These are phyloP conservation scores for Jaltomata sinuosa DNA, from an alignment of 257 asterid genomes.

Conservation along the genomic window DNA sequence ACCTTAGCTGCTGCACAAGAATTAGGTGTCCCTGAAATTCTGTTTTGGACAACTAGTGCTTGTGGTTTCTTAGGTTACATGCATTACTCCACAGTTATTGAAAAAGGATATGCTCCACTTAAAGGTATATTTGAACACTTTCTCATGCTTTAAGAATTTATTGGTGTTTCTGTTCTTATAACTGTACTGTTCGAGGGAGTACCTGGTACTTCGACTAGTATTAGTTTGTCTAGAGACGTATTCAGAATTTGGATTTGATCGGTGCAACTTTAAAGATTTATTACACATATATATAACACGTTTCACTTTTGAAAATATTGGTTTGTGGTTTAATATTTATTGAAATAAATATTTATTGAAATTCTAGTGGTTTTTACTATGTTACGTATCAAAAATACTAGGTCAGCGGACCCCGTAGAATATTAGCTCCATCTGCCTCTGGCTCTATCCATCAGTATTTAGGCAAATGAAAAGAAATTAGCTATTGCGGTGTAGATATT, in stretches of 20 bases:
- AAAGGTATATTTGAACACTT: not conserved
- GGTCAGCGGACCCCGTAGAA: too few relatives aligned
- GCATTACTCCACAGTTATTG: not conserved
- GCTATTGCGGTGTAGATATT: not conserved
- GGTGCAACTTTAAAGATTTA: too few relatives aligned
- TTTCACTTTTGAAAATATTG: not conserved
- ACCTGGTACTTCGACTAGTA: not conserved
- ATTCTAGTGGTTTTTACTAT: not conserved
- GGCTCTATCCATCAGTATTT: not conserved
- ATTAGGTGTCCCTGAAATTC: not conserved
- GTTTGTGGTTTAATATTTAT: too few relatives aligned
- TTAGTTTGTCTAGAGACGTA: not conserved
- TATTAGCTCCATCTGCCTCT: too few relatives aligned
- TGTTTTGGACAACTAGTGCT: constrained; percentile 4
- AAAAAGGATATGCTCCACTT: constrained; percentile 1
- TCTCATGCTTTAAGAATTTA: not conserved
- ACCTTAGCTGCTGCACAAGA: not conserved
- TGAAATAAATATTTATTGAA: too few relatives aligned
- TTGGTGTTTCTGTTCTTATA: too few relatives aligned
- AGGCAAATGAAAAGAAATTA: not conserved
- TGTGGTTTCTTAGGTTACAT: constrained; percentile 7
- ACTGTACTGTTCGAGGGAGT: too few relatives aligned
- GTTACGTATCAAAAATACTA: not conserved
- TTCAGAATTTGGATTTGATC: not conserved
- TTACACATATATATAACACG: too few relatives aligned